Evolutionary conservation across 306 rosid species (phyloP).

Genomic region (Quercus robur): DNA sequence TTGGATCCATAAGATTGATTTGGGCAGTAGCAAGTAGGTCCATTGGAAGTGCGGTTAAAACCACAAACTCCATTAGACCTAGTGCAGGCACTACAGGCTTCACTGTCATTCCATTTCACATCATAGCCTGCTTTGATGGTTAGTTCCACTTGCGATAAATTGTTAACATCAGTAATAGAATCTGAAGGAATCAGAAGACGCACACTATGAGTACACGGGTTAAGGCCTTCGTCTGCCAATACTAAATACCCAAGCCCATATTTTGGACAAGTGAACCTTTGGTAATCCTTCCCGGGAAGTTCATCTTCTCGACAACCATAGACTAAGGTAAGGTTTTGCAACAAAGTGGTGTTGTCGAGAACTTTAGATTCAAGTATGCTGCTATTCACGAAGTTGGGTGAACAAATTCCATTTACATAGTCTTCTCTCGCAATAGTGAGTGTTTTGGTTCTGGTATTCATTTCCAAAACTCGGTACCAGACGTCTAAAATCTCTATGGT

Average conservation of each 20-base stretch:
- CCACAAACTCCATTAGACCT: constrained; percentile 1
- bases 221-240: background rate
- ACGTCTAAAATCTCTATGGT: background rate
- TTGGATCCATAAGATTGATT: background rate
- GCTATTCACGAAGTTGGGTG: background rate
- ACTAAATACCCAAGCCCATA: background rate
- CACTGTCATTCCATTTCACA: background rate
- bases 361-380: background rate
- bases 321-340: background rate
- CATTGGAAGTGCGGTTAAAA: background rate
- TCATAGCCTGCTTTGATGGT: background rate
- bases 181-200: background rate
- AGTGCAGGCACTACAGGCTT: background rate
- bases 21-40: background rate
- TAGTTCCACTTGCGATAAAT: background rate
- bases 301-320: constrained; percentile 3
- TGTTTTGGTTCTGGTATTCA: background rate
- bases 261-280: background rate
- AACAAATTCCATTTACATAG: background rate
- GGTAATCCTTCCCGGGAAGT: background rate
- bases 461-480: background rate
- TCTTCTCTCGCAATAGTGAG: constrained; percentile 1
- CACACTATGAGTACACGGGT: background rate
- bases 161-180: background rate
- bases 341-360: background rate